Percentiles rank a stretch among this genome's conserved stretches.
Conservation (phyloP, 202 grass and related monocot species). For the Zoysia matrella region DNA sequence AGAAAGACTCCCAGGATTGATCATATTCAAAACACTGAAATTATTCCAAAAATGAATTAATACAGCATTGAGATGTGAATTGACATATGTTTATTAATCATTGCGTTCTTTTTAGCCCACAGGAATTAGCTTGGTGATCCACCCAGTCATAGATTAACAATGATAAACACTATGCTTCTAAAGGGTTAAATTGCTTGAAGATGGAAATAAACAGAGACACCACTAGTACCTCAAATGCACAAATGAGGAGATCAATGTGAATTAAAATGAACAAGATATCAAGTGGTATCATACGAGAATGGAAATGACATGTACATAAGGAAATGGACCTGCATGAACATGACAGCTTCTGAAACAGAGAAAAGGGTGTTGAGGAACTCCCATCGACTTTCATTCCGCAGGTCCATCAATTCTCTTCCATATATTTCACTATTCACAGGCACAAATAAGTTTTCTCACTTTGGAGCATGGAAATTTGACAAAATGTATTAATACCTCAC, state of each 20-base stretch:
- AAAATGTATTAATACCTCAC: constrained; percentile 67
- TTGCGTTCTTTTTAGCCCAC: constrained; percentile 14
- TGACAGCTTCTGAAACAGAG: constrained; percentile 99
- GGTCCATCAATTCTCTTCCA: constrained; percentile 94
- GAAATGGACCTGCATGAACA: constrained; percentile 91
- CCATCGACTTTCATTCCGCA: constrained; percentile 88
- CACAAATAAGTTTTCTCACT: constrained; percentile 30
- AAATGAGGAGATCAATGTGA: background rate
- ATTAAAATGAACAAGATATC: constrained; percentile 24
- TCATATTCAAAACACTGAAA: constrained; percentile 11
- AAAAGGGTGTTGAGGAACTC: constrained; percentile 98
- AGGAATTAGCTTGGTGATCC: constrained; percentile 24
- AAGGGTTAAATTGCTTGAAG: constrained; percentile 1
- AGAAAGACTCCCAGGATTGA: background rate
- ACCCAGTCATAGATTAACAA: constrained; percentile 26
- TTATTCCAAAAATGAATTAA: constrained; percentile 20
- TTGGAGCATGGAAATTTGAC: background rate
- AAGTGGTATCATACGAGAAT: constrained; percentile 10
- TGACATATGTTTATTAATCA: constrained; percentile 12
- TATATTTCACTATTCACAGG: constrained; percentile 86
- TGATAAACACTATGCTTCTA: constrained; percentile 22
- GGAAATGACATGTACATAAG: constrained; percentile 30
- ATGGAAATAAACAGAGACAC: constrained; percentile 24
- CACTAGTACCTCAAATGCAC: background rate
- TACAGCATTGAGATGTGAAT: constrained; percentile 20